Evolutionary conservation across 495 filamentous ascomycete genomes (phyloP).

Genomic region (Sordaria brevicollis): DNA sequence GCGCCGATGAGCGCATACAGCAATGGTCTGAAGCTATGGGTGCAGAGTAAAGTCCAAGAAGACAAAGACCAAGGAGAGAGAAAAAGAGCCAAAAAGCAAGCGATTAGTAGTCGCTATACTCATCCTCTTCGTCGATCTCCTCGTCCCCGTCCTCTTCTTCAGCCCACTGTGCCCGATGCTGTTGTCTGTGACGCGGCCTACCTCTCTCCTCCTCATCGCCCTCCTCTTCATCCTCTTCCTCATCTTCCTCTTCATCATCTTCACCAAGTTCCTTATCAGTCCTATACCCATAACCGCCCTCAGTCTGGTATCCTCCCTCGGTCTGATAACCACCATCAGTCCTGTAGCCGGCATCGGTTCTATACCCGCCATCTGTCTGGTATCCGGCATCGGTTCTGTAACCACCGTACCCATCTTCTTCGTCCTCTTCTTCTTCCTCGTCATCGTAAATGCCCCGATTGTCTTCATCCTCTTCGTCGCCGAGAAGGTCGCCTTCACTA

Average conservation of each 20-base stretch:
- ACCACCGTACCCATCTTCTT: neutral
- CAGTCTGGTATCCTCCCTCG: neutral
- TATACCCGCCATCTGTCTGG: neutral
- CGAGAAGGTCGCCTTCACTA: slow-evolving; percentile 7
- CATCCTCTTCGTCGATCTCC: neutral
- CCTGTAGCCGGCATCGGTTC: neutral
- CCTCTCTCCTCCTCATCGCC: slow-evolving; percentile 4
- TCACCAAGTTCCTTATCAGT: slow-evolving; percentile 6
- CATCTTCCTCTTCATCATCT: slow-evolving; percentile 9
- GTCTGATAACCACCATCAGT: neutral
- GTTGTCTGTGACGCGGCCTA: neutral
- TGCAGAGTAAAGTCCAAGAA: neutral
- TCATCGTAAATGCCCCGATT: slow-evolving; percentile 8
- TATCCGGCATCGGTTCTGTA: neutral
- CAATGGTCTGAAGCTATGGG: neutral
- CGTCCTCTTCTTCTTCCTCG: slow-evolving; percentile 1
- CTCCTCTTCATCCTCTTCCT: slow-evolving; percentile 4
- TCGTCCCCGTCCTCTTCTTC: neutral
- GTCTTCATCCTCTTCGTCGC: slow-evolving; percentile 10
- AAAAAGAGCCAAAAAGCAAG: neutral
- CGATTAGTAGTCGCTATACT: slow-evolving; percentile 4
- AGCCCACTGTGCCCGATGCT: neutral
- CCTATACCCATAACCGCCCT: slow-evolving; percentile 1
- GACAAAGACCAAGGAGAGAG: neutral
- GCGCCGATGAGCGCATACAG: neutral